Conservation (phyloP, 1,284 basidiomycete genomes). For the Apiotrichum sp. region DNA sequence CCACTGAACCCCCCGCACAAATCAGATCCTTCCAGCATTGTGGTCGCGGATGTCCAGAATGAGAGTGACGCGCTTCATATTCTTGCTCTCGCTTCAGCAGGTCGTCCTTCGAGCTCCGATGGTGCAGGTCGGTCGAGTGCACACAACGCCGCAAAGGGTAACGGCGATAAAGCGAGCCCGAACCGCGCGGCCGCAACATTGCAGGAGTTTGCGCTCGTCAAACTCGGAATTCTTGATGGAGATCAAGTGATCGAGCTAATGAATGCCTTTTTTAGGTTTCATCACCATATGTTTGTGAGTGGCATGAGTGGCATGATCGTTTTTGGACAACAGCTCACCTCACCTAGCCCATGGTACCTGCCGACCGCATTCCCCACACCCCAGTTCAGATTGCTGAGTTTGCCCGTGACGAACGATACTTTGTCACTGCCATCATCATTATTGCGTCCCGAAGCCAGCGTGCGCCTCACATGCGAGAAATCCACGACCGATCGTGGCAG, state of each 20-base stretch:
- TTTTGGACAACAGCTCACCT: background rate
- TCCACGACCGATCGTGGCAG: conserved; percentile 40
- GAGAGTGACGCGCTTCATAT: conserved; percentile 46
- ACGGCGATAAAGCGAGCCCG: background rate
- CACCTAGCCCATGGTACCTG: conserved; percentile 46
- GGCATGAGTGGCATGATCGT: too few relatives aligned
- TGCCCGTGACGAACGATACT: conserved; percentile 44
- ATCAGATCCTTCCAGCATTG: conserved; percentile 38
- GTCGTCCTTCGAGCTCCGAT: conserved; percentile 5
- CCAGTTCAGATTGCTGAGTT: conserved; percentile 42
- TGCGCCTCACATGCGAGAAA: conserved; percentile 26
- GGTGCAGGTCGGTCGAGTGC: background rate
- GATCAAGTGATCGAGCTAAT: conserved; percentile 37
- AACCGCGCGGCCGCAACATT: conserved; percentile 9
- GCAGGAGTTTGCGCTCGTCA: conserved; percentile 43
- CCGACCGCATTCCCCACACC: conserved; percentile 42
- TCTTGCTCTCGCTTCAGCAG: conserved; percentile 40
- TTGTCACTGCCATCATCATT: conserved; percentile 47
- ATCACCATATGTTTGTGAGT: conserved; percentile 49
- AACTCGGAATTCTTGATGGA: conserved; percentile 40
- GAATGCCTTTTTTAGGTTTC: conserved; percentile 43
- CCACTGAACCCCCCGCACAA: conserved; percentile 10
- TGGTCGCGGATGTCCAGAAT: conserved; percentile 47
- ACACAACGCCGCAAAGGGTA: background rate
- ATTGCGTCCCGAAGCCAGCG: conserved; percentile 45